Base-by-base conservation (phyloP, 495 filamentous ascomycete species). In the Evansstolkia leycettana region DNA sequence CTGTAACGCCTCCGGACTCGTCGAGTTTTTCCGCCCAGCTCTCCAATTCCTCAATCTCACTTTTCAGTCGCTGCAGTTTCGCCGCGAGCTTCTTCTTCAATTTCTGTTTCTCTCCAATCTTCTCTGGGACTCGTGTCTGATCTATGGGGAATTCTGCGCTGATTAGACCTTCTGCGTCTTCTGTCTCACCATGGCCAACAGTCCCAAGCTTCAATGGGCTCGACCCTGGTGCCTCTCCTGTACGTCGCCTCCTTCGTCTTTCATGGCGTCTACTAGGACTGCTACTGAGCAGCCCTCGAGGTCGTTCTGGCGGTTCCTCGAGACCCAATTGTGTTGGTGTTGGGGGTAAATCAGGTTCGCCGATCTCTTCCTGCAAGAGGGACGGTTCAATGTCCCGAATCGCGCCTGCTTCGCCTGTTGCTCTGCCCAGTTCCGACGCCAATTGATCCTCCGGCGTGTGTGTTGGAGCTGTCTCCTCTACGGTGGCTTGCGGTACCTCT, bases 311-410 rank as follows among this genome's bases (percentile, higher is more conserved):
- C 5, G 55, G 59, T 27, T 50, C 54, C 39, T 66, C 70, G 36
- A 78, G 55, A 2, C 74, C 73, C 26, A 66, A 45, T 37, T 78
- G 69, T 19, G 73, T 75, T 13, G 79, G 79, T 3, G 80, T 84
- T 7, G 78, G 78, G 7, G 80, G 81, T 15, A 86, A 60, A 24
- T 81, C 77, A 7, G 78, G 80, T 43, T 86, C 80, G 12, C 64
- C 60, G 16, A 59, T 37, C 9, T 57, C 64, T 0, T 60, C 62
- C 3, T 50, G 52, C 28, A 60, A 49, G 6, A 63, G 55, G 15
- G 54, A 55, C 30, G 31, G 33, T 14, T 45, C 50, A 7, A 49
- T 24, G 14, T 50, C 49, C 7, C 34, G 18, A 13, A 44, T 38
- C 25, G 43, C 15, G 29, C 50, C 43, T 12, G 36, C n/a, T 25